Evolutionary conservation across 352 stramenopile genomes (phyloP), one percentile per base, ranked within the genome.

Genomic region (Salisapilia sapeloensis): DNA sequence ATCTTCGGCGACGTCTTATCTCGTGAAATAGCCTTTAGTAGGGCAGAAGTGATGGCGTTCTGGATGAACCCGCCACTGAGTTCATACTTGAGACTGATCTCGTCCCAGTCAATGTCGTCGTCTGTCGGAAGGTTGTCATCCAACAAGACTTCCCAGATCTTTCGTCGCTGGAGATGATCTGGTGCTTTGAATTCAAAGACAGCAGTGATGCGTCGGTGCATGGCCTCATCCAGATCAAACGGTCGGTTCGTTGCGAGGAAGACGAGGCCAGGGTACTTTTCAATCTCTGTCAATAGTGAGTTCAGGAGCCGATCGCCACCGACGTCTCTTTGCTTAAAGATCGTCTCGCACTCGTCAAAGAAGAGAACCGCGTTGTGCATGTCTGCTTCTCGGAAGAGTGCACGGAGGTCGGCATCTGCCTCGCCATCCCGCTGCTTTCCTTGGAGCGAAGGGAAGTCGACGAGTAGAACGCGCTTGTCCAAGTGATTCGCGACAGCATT

Each of bases 51-150:
- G 35, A 93, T 81, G 22, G 78, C 75, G 39, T 93, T 93, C 56
- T 93, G 90, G 53, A 93, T 93, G 46, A 93, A 93, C 3, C 75
- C 78, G 27, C 78, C 78, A 37, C 71, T 87, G 18, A 93, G 60
- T 26, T 93, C 72, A 44, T 91, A 93, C 45, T 91, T 86, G 33
- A 89, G 48, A 9, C 53, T 56, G 25, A 93, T 84, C 11, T 67
- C 56, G 22, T 89, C 72, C 69, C 66, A 90, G 39, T 90, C 75
- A 20, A 93, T 66, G 30, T 70, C 61, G n/a, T 58, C 35, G 15
- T 57, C 46, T n/a, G 50, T 64, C 38, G 63, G 48, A 18, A 87
- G 43, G 20, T 55, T 43, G 29, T 60, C 45, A 22, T 63, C 42
- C 8, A 82, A 26, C 23, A 87, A 46, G 33, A 86, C 70, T 14